phyloP scores from a whole-genome alignment of 257 asterid species.

The Solanum pimpinellifolium region DNA sequence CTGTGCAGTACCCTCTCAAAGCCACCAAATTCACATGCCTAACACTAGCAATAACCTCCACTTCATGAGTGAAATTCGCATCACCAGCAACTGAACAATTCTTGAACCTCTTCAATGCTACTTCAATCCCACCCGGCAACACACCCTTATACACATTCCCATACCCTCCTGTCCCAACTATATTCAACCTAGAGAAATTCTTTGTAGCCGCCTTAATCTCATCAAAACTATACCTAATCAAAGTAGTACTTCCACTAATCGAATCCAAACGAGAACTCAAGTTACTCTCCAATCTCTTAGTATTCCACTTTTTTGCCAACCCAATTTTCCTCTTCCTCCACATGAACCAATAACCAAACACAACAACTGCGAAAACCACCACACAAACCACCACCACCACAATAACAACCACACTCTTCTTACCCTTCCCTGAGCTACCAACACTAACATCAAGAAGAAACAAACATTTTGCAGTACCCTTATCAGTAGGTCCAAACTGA shows the following conservation, averaged over 20 bases:
- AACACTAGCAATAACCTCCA: conserved; percentile 80
- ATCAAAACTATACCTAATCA: conserved; percentile 47
- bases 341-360: conserved; percentile 18
- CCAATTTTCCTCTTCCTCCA: conserved; percentile 19
- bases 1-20: conserved; percentile 75
- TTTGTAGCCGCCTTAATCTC: conserved; percentile 52
- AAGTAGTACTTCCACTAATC: conserved; percentile 49
- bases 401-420: conserved; percentile 16
- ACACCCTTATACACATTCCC: conserved; percentile 81
- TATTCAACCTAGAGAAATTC: conserved; percentile 40
- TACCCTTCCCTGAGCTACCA: conserved; percentile 5
- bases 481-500: conserved; percentile 50
- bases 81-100: conserved; percentile 76
- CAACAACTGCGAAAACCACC: conserved; percentile 10
- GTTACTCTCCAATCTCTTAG: conserved; percentile 9
- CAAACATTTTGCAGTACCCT: conserved; percentile 60
- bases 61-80: conserved; percentile 56
- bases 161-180: conserved; percentile 83
- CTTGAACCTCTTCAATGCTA: conserved; percentile 85
- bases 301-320: not conserved
- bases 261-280: conserved; percentile 43
- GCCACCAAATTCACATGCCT: conserved; percentile 77
- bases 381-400: conserved; percentile 18
- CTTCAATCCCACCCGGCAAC: conserved; percentile 60
- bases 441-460: conserved; percentile 42